phyloP scores from a whole-genome alignment of 2,329 filamentous ascomycete genomes.

The Fusarium tanahbumbuense region DNA sequence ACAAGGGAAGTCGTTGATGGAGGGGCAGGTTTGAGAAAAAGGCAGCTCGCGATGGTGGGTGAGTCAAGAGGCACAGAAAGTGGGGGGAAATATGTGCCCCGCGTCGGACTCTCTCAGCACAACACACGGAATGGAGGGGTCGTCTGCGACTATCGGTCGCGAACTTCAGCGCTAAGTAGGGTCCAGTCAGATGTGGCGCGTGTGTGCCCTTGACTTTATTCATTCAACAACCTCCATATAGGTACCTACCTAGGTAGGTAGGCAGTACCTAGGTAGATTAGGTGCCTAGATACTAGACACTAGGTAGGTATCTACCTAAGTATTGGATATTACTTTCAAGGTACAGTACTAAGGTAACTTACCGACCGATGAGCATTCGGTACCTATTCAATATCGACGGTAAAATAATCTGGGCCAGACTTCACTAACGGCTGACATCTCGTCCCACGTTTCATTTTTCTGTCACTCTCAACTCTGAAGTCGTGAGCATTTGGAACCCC shows the following conservation, averaged over 20 bases:
- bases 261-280: no score
- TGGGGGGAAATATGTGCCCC: slow-evolving; percentile 45
- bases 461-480: background rate
- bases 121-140: background rate
- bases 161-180: background rate
- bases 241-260: background rate
- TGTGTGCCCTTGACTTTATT: slow-evolving; percentile 11
- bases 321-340: background rate
- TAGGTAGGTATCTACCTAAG: no score
- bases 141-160: background rate
- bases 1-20: slow-evolving; percentile 36
- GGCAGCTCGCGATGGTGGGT: slow-evolving; percentile 44
- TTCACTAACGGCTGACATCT: background rate
- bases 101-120: slow-evolving; percentile 14
- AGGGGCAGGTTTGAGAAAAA: slow-evolving; percentile 46
- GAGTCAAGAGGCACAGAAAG: slow-evolving; percentile 43
- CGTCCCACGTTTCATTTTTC: background rate
- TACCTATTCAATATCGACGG: background rate
- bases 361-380: slow-evolving; percentile 1
- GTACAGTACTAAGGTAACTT: background rate
- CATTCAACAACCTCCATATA: background rate
- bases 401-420: slow-evolving; percentile 18
- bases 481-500: background rate
- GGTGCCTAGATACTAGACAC: no score
- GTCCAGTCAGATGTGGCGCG: slow-evolving; percentile 19